Conservation (phyloP, 83 land plant genomes). For the Diphasiastrum complanatum region DNA sequence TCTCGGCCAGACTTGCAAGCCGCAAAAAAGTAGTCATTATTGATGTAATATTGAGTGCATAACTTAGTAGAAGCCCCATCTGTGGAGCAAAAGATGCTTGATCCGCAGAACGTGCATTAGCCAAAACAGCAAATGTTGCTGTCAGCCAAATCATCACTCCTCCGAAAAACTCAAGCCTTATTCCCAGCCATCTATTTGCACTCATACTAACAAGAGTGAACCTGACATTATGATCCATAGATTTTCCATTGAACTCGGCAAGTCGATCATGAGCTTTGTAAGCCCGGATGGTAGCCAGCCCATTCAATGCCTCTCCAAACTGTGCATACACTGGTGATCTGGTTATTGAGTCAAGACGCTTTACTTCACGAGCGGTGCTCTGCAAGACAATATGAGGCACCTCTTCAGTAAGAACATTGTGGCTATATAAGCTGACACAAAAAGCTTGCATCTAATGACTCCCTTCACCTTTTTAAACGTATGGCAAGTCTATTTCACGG, state of each 20-base stretch:
- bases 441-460: too few species aligned
- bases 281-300: slow-evolving; percentile 84
- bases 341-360: slow-evolving; percentile 80
- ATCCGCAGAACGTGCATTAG: slow-evolving; percentile 56
- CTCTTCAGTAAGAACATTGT: too few species aligned
- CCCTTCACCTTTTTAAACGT: too few species aligned
- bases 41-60: slow-evolving; percentile 78
- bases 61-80: slow-evolving; percentile 85
- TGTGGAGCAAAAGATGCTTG: slow-evolving; percentile 75
- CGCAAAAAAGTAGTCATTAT: slow-evolving; percentile 58
- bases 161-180: slow-evolving; percentile 73
- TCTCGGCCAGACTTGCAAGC: slow-evolving; percentile 81
- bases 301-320: slow-evolving; percentile 94
- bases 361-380: slow-evolving; percentile 90
- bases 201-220: slow-evolving; percentile 76
- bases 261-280: slow-evolving; percentile 90
- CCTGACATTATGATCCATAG: slow-evolving; percentile 81
- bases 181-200: slow-evolving; percentile 74
- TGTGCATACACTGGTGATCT: slow-evolving; percentile 98
- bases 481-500: too few species aligned
- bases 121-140: slow-evolving; percentile 84
- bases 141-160: slow-evolving; percentile 94
- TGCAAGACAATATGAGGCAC: too few species aligned
- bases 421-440: too few species aligned
- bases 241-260: slow-evolving; percentile 72